Percentiles rank a stretch among this genome's conserved stretches.
Evolutionary conservation across 2,329 filamentous ascomycete genomes (phyloP).

Genomic region (Pseudogymnoascus sp.): DNA sequence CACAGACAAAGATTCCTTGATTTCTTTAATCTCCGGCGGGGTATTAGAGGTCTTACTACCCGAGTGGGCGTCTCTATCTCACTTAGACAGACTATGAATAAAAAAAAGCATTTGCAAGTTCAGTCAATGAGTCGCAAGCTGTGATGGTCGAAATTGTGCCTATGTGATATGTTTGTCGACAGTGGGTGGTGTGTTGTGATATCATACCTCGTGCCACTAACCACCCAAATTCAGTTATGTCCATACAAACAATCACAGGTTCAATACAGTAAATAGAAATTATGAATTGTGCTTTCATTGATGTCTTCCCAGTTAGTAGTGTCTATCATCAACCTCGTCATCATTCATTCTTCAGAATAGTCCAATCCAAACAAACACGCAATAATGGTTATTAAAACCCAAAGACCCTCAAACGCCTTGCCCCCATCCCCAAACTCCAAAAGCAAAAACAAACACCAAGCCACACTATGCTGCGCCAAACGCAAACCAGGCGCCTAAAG

Average conservation of each 20-base stretch:
- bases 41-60: slow-evolving; percentile 5
- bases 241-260: neutral
- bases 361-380: neutral
- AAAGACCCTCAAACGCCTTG: neutral
- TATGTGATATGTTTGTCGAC: neutral
- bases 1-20: slow-evolving; percentile 5
- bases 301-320: slow-evolving; percentile 9
- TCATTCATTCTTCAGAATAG: slow-evolving; percentile 1
- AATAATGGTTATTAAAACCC: neutral
- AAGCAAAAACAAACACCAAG: neutral
- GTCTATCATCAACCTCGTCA: slow-evolving; percentile 10
- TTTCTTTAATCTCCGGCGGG: slow-evolving; percentile 10
- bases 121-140: neutral
- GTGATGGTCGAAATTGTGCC: neutral
- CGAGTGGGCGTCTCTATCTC: slow-evolving; percentile 10
- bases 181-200: neutral
- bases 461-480: neutral
- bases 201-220: neutral
- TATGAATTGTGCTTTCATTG: slow-evolving; percentile 11
- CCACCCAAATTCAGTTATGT: neutral
- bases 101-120: slow-evolving; percentile 11
- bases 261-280: neutral
- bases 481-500: neutral
- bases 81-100: slow-evolving; percentile 12
- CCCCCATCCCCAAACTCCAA: neutral